Percentiles rank a stretch among this genome's conserved stretches.
Conservation (phyloP, 257 asterid species). For the Rhazya stricta region DNA sequence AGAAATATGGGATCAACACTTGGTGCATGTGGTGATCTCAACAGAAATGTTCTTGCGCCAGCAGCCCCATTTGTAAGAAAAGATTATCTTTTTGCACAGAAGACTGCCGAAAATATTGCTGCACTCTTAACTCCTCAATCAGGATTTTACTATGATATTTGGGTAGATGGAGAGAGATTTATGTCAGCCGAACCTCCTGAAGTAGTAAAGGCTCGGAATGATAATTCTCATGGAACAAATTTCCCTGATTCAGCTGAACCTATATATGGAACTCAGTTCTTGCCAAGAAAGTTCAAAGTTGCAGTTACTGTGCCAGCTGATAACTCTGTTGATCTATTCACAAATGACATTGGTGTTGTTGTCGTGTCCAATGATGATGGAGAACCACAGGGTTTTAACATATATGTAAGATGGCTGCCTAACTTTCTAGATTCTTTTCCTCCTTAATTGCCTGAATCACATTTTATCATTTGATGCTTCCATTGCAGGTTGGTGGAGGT, state of each 20-base stretch:
- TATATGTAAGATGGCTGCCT: conserved; percentile 55
- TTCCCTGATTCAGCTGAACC: conserved; percentile 92
- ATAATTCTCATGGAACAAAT: conserved; percentile 87
- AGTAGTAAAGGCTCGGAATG: conserved; percentile 82
- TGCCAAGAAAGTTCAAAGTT: conserved; percentile 94
- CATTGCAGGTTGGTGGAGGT: conserved; percentile 97
- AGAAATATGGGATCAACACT: conserved; percentile 88
- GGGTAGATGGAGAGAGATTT: conserved; percentile 93
- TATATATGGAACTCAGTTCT: conserved; percentile 93
- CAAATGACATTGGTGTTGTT: conserved; percentile 86
- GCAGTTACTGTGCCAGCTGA: conserved; percentile 93
- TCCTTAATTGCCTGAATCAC: conserved; percentile 8
- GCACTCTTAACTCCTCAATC: conserved; percentile 95
- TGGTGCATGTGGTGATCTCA: conserved; percentile 98
- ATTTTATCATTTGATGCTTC: conserved; percentile 5
- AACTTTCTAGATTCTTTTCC: conserved; percentile 8
- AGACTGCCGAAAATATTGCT: conserved; percentile 90
- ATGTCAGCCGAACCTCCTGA: conserved; percentile 92
- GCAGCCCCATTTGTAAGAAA: conserved; percentile 67
- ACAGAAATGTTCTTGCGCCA: conserved; percentile 93
- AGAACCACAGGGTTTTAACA: conserved; percentile 90
- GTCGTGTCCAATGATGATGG: conserved; percentile 77
- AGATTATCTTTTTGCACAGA: conserved; percentile 88
- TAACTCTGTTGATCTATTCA: conserved; percentile 89
- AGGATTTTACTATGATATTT: conserved; percentile 94